phyloP scores from a whole-genome alignment of 805 yeast genomes.

The Wickerhamomyces kurtzmanii region DNA sequence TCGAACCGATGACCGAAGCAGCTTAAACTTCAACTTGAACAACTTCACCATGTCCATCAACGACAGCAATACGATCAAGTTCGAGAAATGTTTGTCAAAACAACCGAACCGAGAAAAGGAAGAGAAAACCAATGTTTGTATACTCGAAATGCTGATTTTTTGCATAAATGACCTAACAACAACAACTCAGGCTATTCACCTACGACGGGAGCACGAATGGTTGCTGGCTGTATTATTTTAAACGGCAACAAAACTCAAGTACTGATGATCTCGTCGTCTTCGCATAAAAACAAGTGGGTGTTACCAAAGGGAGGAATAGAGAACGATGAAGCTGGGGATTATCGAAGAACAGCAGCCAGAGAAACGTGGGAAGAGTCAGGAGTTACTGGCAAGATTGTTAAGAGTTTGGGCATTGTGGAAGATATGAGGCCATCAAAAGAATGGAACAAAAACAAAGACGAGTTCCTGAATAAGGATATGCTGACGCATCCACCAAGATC shows the following conservation, averaged over 20 bases:
- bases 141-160: neutral
- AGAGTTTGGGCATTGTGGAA: constrained; percentile 52
- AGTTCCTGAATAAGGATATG: constrained; percentile 14
- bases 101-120: constrained; percentile 24
- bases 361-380: constrained; percentile 99
- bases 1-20: constrained; percentile 1
- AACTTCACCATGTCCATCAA: too few species aligned
- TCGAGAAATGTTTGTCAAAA: constrained; percentile 12
- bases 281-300: constrained; percentile 67
- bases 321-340: constrained; percentile 49
- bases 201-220: constrained; percentile 68
- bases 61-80: too few species aligned
- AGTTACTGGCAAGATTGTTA: constrained; percentile 52
- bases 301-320: constrained; percentile 96
- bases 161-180: neutral
- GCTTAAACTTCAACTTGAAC: too few species aligned
- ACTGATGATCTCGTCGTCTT: constrained; percentile 69
- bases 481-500: constrained; percentile 51
- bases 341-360: constrained; percentile 45
- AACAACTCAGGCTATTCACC: constrained; percentile 52
- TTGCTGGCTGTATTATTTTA: constrained; percentile 86
- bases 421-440: constrained; percentile 46
- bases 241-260: constrained; percentile 48
- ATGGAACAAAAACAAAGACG: constrained; percentile 22
- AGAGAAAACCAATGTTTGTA: constrained; percentile 21